Percentiles rank a stretch among this genome's conserved stretches.
Evolutionary conservation across 495 filamentous ascomycete species (phyloP).

Genomic region (Penicillium psychrofluorescens): DNA sequence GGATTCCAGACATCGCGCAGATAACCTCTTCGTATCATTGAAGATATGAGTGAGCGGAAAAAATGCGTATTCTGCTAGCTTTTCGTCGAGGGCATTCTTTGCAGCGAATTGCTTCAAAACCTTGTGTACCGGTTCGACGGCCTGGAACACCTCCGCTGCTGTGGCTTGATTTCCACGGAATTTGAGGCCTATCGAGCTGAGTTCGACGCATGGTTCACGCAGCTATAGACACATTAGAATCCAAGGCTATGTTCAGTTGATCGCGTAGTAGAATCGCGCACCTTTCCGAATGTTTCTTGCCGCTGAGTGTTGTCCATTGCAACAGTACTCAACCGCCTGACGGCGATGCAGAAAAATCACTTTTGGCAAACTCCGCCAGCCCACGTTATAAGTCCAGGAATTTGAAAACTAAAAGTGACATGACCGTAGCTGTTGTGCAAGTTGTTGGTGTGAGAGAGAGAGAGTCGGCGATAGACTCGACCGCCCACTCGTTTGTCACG

Average conservation of each 20-base stretch:
- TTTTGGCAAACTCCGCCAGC: no score
- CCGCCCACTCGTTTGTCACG: no score
- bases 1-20: slow-evolving; percentile 66
- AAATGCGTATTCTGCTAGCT: slow-evolving; percentile 89
- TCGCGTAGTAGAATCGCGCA: slow-evolving; percentile 6
- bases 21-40: slow-evolving; percentile 61
- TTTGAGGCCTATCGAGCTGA: slow-evolving; percentile 61
- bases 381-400: no score
- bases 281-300: slow-evolving; percentile 36
- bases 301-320: slow-evolving; percentile 27
- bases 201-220: slow-evolving; percentile 67
- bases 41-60: slow-evolving; percentile 88
- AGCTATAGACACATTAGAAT: slow-evolving; percentile 41
- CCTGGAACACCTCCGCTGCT: slow-evolving; percentile 45
- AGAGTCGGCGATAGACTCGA: no score
- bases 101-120: slow-evolving; percentile 45
- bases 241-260: not conserved
- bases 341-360: no score
- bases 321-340: not conserved
- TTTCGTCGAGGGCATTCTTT: slow-evolving; percentile 58
- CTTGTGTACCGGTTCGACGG: slow-evolving; percentile 46
- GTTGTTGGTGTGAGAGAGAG: no score
- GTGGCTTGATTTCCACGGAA: slow-evolving; percentile 48
- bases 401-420: no score
- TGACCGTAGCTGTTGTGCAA: no score